Conservation (phyloP, 2,329 filamentous ascomycete genomes). For the Fusarium marasasianum region DNA sequence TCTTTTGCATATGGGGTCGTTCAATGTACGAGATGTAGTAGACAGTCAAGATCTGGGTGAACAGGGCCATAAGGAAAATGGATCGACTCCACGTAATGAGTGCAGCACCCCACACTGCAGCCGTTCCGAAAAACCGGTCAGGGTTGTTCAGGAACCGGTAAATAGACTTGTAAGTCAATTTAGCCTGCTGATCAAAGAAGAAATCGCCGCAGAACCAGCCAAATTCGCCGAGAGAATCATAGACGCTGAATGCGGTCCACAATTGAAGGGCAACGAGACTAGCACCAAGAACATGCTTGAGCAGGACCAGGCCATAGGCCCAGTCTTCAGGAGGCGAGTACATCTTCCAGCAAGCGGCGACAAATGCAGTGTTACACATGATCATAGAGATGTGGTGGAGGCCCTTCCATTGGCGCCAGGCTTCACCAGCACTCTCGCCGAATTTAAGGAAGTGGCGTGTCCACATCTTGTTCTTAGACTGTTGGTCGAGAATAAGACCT, state of each 20-base stretch:
- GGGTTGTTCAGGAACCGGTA: constrained; percentile 99
- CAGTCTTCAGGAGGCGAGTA: constrained; percentile 88
- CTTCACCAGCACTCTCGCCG: constrained; percentile 88
- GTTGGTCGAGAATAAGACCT: constrained; percentile 82
- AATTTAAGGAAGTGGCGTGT: constrained; percentile 98
- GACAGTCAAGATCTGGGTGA: constrained; percentile 86
- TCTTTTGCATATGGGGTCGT: constrained; percentile 96
- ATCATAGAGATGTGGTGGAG: constrained; percentile 93
- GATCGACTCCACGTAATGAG: constrained; percentile 90
- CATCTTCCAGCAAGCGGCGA: constrained; percentile 95
- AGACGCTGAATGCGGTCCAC: constrained; percentile 93
- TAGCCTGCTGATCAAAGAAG: constrained; percentile 90
- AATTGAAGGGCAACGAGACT: constrained; percentile 86
- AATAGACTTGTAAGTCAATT: constrained; percentile 95
- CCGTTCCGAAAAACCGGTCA: constrained; percentile 90
- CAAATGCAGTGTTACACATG: constrained; percentile 88
- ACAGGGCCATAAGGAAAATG: constrained; percentile 85
- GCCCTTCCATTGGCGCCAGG: constrained; percentile 98
- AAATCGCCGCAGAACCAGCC: constrained; percentile 99
- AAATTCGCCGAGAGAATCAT: constrained; percentile 95
- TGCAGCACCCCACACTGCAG: constrained; percentile 94
- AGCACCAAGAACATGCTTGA: constrained; percentile 86
- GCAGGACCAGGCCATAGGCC: constrained; percentile 83
- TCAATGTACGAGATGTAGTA: constrained; percentile 93
- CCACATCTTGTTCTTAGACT: constrained; percentile 93